Evolutionary conservation across 495 filamentous ascomycete species (phyloP).

Genomic region (Tuber umbilicatum): DNA sequence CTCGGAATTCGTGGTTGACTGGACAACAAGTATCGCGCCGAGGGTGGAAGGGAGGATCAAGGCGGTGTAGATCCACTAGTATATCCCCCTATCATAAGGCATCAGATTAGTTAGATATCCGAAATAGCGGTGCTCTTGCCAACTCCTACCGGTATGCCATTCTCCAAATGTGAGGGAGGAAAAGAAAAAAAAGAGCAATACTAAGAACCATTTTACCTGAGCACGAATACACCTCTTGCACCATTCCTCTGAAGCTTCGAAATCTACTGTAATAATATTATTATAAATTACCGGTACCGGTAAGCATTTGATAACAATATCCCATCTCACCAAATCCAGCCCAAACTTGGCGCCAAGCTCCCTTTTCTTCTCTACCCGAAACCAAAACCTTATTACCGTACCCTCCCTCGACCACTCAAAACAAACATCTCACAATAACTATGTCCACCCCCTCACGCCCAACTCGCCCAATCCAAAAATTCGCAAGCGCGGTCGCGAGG

Average conservation of each 20-base stretch:
- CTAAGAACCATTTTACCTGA: not conserved
- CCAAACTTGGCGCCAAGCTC: not conserved
- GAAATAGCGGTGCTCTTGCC: not conserved
- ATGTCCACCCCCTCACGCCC: conserved; percentile 27
- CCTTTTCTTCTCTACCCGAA: not conserved
- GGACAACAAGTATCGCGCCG: conserved; percentile 74
- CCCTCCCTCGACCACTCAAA: not conserved
- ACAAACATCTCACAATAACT: not conserved
- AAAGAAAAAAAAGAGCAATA: not conserved
- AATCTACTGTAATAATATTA: conserved; percentile 12
- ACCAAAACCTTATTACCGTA: not conserved
- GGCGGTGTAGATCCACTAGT: conserved; percentile 11
- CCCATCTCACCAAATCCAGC: not conserved
- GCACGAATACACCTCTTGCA: not conserved
- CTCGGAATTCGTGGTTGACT: conserved; percentile 58
- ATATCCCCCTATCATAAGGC: not conserved
- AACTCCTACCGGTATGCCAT: not conserved
- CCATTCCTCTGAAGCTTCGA: conserved; percentile 10
- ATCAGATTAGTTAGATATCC: not conserved
- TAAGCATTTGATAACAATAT: not conserved
- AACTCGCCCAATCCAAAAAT: conserved; percentile 74
- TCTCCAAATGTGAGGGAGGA: not conserved
- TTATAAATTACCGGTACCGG: too few species aligned
- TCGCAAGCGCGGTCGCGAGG: conserved; percentile 73
- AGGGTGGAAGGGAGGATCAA: conserved; percentile 67